Base-by-base conservation (phyloP, 2,329 filamentous ascomycete species). In the Monilinia laxa region DNA sequence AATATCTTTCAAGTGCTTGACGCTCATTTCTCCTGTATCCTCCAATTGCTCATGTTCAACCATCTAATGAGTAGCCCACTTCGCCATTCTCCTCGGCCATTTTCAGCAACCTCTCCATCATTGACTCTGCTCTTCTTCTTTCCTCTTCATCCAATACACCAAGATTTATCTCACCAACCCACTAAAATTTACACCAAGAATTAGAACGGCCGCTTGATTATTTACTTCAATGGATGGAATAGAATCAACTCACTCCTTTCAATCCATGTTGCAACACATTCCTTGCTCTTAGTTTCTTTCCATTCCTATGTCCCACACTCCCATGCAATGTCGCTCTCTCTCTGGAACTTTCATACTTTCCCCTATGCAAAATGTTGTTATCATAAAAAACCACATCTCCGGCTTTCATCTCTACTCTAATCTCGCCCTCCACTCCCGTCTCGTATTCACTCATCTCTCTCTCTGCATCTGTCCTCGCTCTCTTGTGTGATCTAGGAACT, bases 361-460 rank as follows among this genome's bases (percentile, higher is more conserved):
- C 90, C 4, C 90, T 81, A 74, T 92, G 90, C 70, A 96, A 77
- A 70, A 96, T 96, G 77, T 96, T 96, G 75, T 93, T 96, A 77
- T 96, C 88, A 76, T 96, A 96, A 74, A 96, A 96, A 53, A 90
- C 90, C 20, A 90, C 86, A 78, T 96, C 92, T 0, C 92, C 92
- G 0, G 91, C 83, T 69, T 84, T 80, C 69, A 96, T 80, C 75
- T 81, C 75, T 20, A 96, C 91, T 4, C 85, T 78, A 18, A 88
- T 74, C 80, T 93, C 88, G 0, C 80, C 85, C 0, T 88, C 86
- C 71, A 95, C 72, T 1, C 80, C 74, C 2, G 79, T 75, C 71
- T 88, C 89, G 73, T 86, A 90, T 0, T 89, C 88, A 25, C 82
- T 86, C 0, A 91, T 91, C 9, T 74, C 77, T 16, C 91, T 82